These are phyloP conservation scores for Spathaspora sp. DNA, from an alignment of 805 yeast genomes.

Conservation along the genomic window DNA sequence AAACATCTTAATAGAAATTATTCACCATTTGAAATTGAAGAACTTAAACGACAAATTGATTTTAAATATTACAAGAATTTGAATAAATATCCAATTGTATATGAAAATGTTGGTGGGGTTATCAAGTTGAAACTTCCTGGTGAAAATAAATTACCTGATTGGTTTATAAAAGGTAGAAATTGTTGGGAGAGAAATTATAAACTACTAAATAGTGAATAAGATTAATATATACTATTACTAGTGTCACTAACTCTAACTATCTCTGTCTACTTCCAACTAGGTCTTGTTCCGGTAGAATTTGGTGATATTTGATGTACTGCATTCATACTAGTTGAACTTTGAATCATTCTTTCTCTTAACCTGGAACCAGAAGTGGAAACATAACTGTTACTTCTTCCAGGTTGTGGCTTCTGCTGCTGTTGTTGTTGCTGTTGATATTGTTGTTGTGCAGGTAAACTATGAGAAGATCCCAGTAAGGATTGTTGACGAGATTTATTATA, in stretches of 20 bases:
- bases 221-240: neutral
- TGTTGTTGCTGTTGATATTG: slow-evolving; percentile 14
- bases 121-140: slow-evolving; percentile 54
- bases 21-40: slow-evolving; percentile 9
- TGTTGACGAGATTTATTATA: slow-evolving; percentile 39
- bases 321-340: neutral
- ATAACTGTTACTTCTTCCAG: slow-evolving; percentile 21
- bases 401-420: slow-evolving; percentile 15
- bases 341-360: slow-evolving; percentile 25
- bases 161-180: slow-evolving; percentile 68
- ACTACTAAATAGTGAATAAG: slow-evolving; percentile 1
- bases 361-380: slow-evolving; percentile 22
- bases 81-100: slow-evolving; percentile 25
- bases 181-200: slow-evolving; percentile 49
- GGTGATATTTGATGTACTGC: neutral
- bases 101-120: slow-evolving; percentile 30
- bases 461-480: slow-evolving; percentile 25
- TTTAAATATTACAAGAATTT: slow-evolving; percentile 41
- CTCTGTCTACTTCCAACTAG: neutral
- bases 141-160: slow-evolving; percentile 62
- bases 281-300: neutral
- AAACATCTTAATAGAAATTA: slow-evolving; percentile 5
- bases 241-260: too few relatives aligned
- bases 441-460: slow-evolving; percentile 15
- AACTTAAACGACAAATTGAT: slow-evolving; percentile 14